Conservation (phyloP, 2,329 filamentous ascomycete genomes). For the Fusarium fujikuroi region DNA sequence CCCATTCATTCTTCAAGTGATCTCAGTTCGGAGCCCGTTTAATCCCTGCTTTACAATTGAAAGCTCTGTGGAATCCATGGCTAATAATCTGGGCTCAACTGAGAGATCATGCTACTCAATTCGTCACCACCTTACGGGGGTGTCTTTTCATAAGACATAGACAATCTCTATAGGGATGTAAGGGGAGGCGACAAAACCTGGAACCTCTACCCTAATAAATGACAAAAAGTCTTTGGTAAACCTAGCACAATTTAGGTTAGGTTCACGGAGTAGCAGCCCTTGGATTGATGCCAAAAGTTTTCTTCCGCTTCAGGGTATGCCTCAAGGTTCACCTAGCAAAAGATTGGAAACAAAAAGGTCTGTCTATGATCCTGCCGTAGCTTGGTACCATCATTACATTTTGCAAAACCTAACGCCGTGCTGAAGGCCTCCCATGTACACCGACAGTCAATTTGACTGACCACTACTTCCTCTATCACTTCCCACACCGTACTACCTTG, state of each 20-base stretch:
- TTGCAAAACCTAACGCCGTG: slow-evolving; percentile 47
- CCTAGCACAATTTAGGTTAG: neutral
- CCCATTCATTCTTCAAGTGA: neutral
- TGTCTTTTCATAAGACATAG: neutral
- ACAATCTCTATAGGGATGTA: neutral
- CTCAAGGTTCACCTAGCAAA: slow-evolving; percentile 4
- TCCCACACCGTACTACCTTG: slow-evolving; percentile 29
- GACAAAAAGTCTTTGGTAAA: neutral
- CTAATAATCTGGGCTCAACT: neutral
- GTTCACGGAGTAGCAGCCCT: neutral
- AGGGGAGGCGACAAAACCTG: neutral
- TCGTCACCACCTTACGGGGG: neutral
- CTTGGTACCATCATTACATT: slow-evolving; percentile 43
- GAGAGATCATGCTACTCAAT: neutral
- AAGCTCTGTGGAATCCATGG: neutral
- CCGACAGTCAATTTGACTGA: slow-evolving; percentile 28
- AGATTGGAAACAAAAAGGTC: slow-evolving; percentile 18
- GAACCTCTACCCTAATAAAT: neutral
- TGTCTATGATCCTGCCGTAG: slow-evolving; percentile 29
- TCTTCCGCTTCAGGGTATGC: neutral
- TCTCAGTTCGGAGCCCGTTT: neutral
- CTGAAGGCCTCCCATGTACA: slow-evolving; percentile 41
- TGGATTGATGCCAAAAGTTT: neutral
- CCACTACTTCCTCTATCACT: slow-evolving; percentile 3
- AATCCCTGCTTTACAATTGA: neutral